A percentile compares a stretch with the other conserved stretches of the same genome.
Conservation (phyloP, 2,329 filamentous ascomycete species). For the Plenodomus tracheiphilus region DNA sequence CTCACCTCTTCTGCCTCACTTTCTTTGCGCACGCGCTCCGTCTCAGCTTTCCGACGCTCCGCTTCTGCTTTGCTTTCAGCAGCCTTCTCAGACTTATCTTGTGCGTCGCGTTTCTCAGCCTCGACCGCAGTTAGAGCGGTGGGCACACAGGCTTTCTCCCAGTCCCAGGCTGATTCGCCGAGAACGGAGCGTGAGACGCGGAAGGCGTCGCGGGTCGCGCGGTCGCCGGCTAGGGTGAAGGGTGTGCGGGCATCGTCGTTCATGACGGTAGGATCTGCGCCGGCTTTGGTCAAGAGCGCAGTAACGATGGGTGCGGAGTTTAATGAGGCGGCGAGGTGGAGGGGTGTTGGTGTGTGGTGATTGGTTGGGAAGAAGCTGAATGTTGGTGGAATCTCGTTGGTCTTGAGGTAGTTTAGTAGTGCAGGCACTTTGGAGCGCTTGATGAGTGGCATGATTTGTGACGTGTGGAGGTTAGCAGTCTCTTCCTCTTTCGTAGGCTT, state of each 20-base stretch:
- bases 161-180: constrained; percentile 76
- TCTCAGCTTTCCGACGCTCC: constrained; percentile 72
- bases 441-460: constrained; percentile 84
- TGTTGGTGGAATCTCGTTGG: constrained; percentile 69
- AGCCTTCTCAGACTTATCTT: constrained; percentile 70
- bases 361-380: constrained; percentile 76
- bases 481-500: constrained; percentile 84
- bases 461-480: constrained; percentile 77
- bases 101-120: constrained; percentile 67
- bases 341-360: constrained; percentile 77
- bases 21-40: constrained; percentile 68
- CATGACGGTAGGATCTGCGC: constrained; percentile 70
- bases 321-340: constrained; percentile 83
- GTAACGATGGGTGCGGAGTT: constrained; percentile 77
- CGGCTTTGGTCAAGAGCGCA: constrained; percentile 74
- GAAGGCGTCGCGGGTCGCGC: constrained; percentile 86
- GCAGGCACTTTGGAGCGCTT: constrained; percentile 88
- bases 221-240: constrained; percentile 86
- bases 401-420: constrained; percentile 79
- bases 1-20: constrained; percentile 55
- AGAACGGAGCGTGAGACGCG: constrained; percentile 82
- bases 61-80: constrained; percentile 63
- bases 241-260: constrained; percentile 74
- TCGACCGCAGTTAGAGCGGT: constrained; percentile 70
- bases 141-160: constrained; percentile 76